phyloP scores from a whole-genome alignment of 306 rosid species.

The Prunus persica region DNA sequence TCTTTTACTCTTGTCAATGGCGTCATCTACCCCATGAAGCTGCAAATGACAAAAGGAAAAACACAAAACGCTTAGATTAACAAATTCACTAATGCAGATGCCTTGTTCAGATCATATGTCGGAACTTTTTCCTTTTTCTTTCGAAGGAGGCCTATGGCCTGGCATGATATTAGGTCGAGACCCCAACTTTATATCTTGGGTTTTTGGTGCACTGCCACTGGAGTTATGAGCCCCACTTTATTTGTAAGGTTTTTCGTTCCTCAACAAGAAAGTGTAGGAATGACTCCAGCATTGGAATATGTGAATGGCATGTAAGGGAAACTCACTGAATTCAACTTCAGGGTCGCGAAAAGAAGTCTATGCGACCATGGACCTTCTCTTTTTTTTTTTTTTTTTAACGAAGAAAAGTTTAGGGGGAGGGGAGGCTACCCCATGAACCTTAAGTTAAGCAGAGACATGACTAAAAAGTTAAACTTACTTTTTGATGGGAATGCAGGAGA shows the following conservation, averaged over 20 bases:
- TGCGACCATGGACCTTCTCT: background rate
- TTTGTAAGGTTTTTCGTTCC: background rate
- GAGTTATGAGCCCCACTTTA: background rate
- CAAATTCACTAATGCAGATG: constrained; percentile 13
- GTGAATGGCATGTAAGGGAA: background rate
- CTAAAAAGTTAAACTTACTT: constrained; percentile 36
- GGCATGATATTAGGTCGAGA: background rate
- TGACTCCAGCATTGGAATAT: background rate
- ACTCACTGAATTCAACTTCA: background rate
- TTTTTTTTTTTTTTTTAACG: no score
- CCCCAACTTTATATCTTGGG: background rate
- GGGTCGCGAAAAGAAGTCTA: background rate
- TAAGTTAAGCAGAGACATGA: constrained; percentile 3
- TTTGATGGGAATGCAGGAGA: constrained; percentile 71
- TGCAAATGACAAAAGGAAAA: constrained; percentile 26
- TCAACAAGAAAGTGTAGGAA: background rate
- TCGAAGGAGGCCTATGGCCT: background rate
- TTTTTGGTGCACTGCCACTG: background rate
- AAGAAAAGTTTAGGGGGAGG: no score
- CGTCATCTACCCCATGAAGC: constrained; percentile 82
- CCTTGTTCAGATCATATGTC: background rate
- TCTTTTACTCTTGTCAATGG: constrained; percentile 86
- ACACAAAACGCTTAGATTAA: background rate
- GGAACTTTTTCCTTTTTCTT: background rate
- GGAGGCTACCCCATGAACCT: background rate